Percentiles rank a stretch among this genome's conserved stretches.
Conservation (phyloP, 1,284 basidiomycete species). For the Apiotrichum domesticum region DNA sequence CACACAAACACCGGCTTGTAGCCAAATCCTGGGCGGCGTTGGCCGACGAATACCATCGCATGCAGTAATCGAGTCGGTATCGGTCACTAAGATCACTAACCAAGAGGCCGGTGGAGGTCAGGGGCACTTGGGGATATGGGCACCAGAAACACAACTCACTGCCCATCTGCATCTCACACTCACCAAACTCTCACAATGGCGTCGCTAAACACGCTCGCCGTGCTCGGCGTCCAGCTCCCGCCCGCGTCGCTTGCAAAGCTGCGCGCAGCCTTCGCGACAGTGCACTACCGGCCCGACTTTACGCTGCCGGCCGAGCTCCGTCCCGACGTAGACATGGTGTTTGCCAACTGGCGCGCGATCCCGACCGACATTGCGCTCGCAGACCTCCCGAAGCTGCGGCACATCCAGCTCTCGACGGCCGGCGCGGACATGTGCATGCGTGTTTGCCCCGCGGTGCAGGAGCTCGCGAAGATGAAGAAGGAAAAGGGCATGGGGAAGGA, state of each 20-base stretch:
- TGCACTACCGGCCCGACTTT: slow-evolving; percentile 28
- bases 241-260: slow-evolving; percentile 21
- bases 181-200: neutral
- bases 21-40: too few relatives aligned
- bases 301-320: neutral
- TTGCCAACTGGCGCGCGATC: slow-evolving; percentile 6
- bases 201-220: slow-evolving; percentile 10
- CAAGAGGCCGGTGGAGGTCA: too few relatives aligned
- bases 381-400: slow-evolving; percentile 25
- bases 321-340: slow-evolving; percentile 7
- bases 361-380: slow-evolving; percentile 12
- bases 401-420: slow-evolving; percentile 36
- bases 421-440: slow-evolving; percentile 29
- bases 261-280: slow-evolving; percentile 25
- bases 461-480: slow-evolving; percentile 1
- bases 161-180: too few relatives aligned
- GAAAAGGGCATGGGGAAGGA: neutral
- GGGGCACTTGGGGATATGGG: too few relatives aligned
- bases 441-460: slow-evolving; percentile 11
- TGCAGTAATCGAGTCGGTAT: too few relatives aligned
- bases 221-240: slow-evolving; percentile 18
- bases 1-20: too few relatives aligned
- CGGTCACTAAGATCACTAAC: too few relatives aligned
- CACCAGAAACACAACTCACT: too few relatives aligned
- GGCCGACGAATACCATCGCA: too few relatives aligned